Evolutionary conservation across 768 basidiomycete species (phyloP), one percentile per base, ranked within the genome.

Genomic region (Xerocomus spinulosus): DNA sequence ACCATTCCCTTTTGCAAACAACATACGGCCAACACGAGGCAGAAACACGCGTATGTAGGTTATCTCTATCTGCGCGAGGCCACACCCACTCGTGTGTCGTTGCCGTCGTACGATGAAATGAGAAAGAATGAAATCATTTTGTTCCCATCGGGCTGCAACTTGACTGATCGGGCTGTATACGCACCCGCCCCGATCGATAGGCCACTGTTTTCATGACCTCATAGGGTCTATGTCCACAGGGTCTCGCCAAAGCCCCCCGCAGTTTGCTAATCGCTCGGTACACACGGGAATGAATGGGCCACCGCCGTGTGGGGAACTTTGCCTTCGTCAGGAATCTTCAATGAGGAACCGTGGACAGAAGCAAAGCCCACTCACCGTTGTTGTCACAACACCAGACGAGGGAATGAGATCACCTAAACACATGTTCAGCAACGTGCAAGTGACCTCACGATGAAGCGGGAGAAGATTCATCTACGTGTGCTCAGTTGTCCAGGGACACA

Each of bases 251-350:
- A n/a, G n/a, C n/a, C n/a, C n/a, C n/a, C n/a, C n/a, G n/a, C n/a
- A n/a, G n/a, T n/a, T n/a, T n/a, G n/a, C n/a, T n/a, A n/a, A n/a
- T 6, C 33, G 54, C 39, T 48, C 44, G 42, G 28, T 36, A 14
- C 32, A 36, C 45, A n/a, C n/a, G 53, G 53, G 53, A 56, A 56
- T 56, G 50, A 56, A 48, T n/a, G n/a, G n/a, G n/a, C n/a, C n/a
- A n/a, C n/a, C 44, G 15, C 42, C 41, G 44, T 55, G 44, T 49
- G 54, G 48, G 54, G 54, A 51, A 51, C n/a, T n/a, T n/a, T n/a
- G n/a, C n/a, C n/a, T n/a, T n/a, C n/a, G n/a, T n/a, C n/a, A n/a
- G n/a, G n/a, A n/a, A n/a, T n/a, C n/a, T n/a, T n/a, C n/a, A n/a
- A n/a, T n/a, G n/a, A n/a, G n/a, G n/a, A n/a, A n/a, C n/a, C n/a